phyloP scores from a whole-genome alignment of 2,329 filamentous ascomycete species.

The Aspergillus pseudoterreus region DNA sequence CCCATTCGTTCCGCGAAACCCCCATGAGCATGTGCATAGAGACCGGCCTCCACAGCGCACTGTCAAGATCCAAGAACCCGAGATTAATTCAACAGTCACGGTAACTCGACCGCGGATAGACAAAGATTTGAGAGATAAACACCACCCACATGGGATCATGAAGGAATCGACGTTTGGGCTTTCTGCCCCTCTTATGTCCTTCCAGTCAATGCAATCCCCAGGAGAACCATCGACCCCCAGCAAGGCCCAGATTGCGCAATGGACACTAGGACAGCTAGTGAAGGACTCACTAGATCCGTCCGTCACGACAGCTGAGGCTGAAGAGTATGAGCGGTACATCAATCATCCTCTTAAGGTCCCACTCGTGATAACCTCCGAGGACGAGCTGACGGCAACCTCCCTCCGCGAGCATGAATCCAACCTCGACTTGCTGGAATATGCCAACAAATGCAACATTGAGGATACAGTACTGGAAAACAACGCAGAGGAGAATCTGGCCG shows the following conservation, averaged over 20 bases:
- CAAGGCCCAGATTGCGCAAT: constrained; percentile 71
- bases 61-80: constrained; percentile 65
- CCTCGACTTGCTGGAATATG: constrained; percentile 74
- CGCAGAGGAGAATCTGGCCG: constrained; percentile 63
- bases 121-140: constrained; percentile 5
- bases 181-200: constrained; percentile 15
- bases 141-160: constrained; percentile 51
- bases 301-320: constrained; percentile 70
- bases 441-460: constrained; percentile 64
- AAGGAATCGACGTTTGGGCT: constrained; percentile 45
- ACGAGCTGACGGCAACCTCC: constrained; percentile 33
- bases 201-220: constrained; percentile 21
- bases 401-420: constrained; percentile 40
- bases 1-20: constrained; percentile 76
- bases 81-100: constrained; percentile 33
- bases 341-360: constrained; percentile 85
- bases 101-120: constrained; percentile 26
- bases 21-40: constrained; percentile 52
- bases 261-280: constrained; percentile 83
- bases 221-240: constrained; percentile 67
- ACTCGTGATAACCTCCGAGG: constrained; percentile 51
- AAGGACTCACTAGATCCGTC: constrained; percentile 80
- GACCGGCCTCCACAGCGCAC: constrained; percentile 53
- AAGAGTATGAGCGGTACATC: constrained; percentile 86
- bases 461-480: constrained; percentile 43